Conservation (phyloP, 495 filamentous ascomycete genomes). For the Halenospora varia region DNA sequence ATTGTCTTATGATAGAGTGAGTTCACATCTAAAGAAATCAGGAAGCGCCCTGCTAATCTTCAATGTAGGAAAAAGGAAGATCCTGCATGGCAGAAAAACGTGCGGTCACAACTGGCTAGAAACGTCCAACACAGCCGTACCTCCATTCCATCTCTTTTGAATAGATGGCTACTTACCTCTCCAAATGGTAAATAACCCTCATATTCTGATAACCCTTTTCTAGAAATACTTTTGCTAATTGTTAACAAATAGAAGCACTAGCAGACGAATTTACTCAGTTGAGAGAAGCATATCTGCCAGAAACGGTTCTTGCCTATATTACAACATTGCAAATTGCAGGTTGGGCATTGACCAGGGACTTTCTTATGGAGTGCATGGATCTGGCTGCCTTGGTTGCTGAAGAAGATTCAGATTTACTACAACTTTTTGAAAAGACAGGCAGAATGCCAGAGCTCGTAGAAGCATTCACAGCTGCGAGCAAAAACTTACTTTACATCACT, state of each 20-base stretch:
- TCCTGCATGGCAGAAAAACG: not conserved
- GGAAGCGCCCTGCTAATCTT: not conserved
- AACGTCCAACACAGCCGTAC: not conserved
- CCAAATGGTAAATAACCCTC: conserved; percentile 16
- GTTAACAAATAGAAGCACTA: conserved; percentile 21
- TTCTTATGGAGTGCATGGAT: conserved; percentile 73
- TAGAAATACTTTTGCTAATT: conserved; percentile 1
- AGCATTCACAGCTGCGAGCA: conserved; percentile 67
- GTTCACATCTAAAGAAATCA: too few species aligned
- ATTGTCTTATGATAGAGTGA: conserved; percentile 21
- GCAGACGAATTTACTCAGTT: conserved; percentile 49
- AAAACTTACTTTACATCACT: conserved; percentile 63
- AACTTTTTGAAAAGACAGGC: conserved; percentile 57
- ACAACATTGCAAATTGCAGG: conserved; percentile 68
- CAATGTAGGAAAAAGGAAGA: not conserved
- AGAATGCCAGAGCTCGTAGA: conserved; percentile 78
- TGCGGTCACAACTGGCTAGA: conserved; percentile 14
- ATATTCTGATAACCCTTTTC: not conserved
- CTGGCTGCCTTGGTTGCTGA: conserved; percentile 65
- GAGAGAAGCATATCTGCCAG: conserved; percentile 72
- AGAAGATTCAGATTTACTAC: conserved; percentile 57
- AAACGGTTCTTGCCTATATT: conserved; percentile 76
- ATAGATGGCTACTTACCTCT: conserved; percentile 22
- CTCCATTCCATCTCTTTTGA: conserved; percentile 12
- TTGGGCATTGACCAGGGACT: conserved; percentile 56